Evolutionary conservation across 129 eudicot genomes (phyloP).

Genomic region (Centrapalus pauciflorus): DNA sequence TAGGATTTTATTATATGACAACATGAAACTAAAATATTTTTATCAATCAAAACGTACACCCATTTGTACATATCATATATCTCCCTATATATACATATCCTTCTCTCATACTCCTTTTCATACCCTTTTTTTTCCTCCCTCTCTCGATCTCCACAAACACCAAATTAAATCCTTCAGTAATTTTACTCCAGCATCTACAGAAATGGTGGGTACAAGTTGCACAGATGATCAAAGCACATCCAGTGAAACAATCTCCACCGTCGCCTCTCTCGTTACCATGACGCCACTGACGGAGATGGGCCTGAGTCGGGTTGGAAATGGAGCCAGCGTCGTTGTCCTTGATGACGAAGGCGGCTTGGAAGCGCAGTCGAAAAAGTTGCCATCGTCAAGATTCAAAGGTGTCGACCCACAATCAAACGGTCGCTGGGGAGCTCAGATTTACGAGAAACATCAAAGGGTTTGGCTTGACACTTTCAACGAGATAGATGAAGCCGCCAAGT

Average conservation of each 20-base stretch:
- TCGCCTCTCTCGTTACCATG: conserved; percentile 10
- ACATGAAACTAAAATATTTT: conserved; percentile 29
- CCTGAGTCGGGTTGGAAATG: conserved; percentile 41
- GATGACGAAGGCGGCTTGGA: conserved; percentile 53
- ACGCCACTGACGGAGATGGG: conserved; percentile 17
- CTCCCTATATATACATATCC: conserved; percentile 48
- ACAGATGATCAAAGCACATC: conserved; percentile 51
- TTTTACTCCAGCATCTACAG: not conserved
- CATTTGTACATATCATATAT: conserved; percentile 13
- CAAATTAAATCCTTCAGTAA: not conserved
- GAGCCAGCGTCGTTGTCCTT: conserved; percentile 41
- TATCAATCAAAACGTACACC: conserved; percentile 14
- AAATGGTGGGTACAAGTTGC: conserved; percentile 57
- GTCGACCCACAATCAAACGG: conserved; percentile 96
- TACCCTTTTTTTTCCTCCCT: no score
- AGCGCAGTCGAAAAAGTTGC: conserved; percentile 72
- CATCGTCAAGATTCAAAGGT: conserved; percentile 77
- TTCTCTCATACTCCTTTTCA: no score
- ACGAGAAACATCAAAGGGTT: conserved; percentile 81
- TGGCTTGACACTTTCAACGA: conserved; percentile 91
- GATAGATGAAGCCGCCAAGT: conserved; percentile 74
- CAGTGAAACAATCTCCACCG: conserved; percentile 36
- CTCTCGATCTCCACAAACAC: conserved; percentile 13
- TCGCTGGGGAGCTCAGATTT: conserved; percentile 94
- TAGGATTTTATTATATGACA: conserved; percentile 30